Conservation (phyloP, 129 eudicot species). For the Silybum marianum region DNA sequence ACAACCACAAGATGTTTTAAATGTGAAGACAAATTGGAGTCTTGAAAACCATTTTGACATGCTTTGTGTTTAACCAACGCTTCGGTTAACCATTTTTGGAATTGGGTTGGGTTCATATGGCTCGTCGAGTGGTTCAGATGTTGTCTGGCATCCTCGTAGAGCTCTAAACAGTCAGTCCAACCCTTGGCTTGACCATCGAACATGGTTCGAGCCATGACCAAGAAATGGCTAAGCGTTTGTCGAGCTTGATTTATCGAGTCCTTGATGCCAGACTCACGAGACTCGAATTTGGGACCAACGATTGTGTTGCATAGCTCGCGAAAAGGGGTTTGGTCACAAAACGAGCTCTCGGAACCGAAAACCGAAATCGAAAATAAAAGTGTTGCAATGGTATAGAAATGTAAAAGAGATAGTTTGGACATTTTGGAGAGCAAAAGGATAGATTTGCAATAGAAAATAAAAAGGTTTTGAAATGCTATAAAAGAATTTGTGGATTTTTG, state of each 20-base stretch:
- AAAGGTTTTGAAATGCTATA: not conserved
- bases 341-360: constrained; percentile 15
- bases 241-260: constrained; percentile 35
- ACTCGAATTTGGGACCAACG: constrained; percentile 7
- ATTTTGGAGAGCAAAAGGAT: constrained; percentile 18
- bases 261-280: constrained; percentile 32
- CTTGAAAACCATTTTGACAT: constrained; percentile 52
- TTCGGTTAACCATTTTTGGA: constrained; percentile 48
- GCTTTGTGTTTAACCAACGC: constrained; percentile 47
- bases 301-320: constrained; percentile 40
- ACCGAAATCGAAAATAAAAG: constrained; percentile 5
- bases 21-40: constrained; percentile 21
- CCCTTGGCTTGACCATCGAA: constrained; percentile 37
- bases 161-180: constrained; percentile 58
- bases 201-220: constrained; percentile 29
- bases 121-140: constrained; percentile 31
- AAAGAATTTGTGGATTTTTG: not conserved
- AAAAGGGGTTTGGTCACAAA: constrained; percentile 39
- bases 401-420: constrained; percentile 2
- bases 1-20: not conserved
- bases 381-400: constrained; percentile 1
- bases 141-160: constrained; percentile 44
- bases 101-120: constrained; percentile 15
- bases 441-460: too few relatives aligned
- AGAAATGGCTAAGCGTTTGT: constrained; percentile 33